These are phyloP conservation scores for Spergularia marina DNA, from an alignment of 148 eudicot genomes.

Conservation along the genomic window DNA sequence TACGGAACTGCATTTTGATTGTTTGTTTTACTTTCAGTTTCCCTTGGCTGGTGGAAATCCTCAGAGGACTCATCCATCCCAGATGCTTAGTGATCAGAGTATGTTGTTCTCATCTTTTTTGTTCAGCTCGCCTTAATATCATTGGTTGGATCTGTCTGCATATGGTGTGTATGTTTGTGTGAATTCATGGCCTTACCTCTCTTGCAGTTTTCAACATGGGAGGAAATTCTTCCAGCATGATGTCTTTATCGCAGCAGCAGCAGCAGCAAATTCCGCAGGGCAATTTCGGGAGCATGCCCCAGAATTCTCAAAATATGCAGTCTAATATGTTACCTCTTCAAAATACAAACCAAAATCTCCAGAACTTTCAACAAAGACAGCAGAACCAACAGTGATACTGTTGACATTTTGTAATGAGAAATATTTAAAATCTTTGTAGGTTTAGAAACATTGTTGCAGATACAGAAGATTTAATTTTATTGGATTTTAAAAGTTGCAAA, in stretches of 20 bases:
- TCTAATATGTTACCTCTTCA: slow-evolving; percentile 57
- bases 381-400: slow-evolving; percentile 59
- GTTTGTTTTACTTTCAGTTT: slow-evolving; percentile 39
- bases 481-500: background rate
- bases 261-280: slow-evolving; percentile 51
- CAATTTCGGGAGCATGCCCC: slow-evolving; percentile 70
- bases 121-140: background rate
- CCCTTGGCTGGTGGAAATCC: slow-evolving; percentile 66
- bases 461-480: background rate
- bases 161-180: slow-evolving; percentile 6
- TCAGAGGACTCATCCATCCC: slow-evolving; percentile 66
- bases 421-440: too few relatives aligned
- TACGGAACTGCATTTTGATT: slow-evolving; percentile 7
- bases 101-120: slow-evolving; percentile 26
- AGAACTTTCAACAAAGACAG: slow-evolving; percentile 84
- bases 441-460: background rate
- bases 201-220: slow-evolving; percentile 79
- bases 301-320: slow-evolving; percentile 71
- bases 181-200: slow-evolving; percentile 2
- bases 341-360: slow-evolving; percentile 61
- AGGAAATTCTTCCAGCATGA: slow-evolving; percentile 66
- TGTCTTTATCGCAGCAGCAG: slow-evolving; percentile 75
- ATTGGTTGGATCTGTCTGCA: background rate
- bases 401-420: background rate
- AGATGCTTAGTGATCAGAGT: slow-evolving; percentile 85